Evolutionary conservation across 2,329 filamentous ascomycete genomes (phyloP), one percentile per base, ranked within the genome.

Genomic region (Fusarium longipes): DNA sequence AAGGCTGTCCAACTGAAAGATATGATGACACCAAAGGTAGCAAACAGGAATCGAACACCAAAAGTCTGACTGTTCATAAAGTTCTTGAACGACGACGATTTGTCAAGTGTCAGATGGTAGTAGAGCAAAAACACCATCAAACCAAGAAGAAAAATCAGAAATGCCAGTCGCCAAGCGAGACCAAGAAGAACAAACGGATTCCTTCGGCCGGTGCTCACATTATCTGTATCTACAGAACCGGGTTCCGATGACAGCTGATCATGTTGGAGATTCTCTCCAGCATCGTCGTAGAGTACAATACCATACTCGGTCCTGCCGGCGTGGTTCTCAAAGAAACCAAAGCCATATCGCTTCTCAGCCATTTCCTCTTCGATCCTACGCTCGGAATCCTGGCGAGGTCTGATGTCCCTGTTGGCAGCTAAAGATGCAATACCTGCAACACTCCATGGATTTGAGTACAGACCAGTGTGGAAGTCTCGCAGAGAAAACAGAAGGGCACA

Each of bases 21-120:
- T 9, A 81, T 77, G 6, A 75, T 67, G 6, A 83, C 81, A 10
- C 81, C 82, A 5, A 82, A 59, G 1, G 74, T 70, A 11, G 82
- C 80, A 56, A 82, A 78, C 12, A 83, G 63, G 57, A 84, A 83
- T 12, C 82, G 75, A 5, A 81, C 77, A 4, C 81, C 81, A 55
- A 83, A 82, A 1, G 72, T 76, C 63, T 82, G 77, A 20, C 76
- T 75, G 22, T 81, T 78, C 74, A 83, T 74, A 77, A 63, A 82
- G 78, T 17, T 68, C 65, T 60, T 79, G 76, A 60, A 83, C 76
- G 33, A 47, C 9, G 61, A 69, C n/a, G 60, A 22, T 59, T 70
- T 30, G 61, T 74, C 38, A 20, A 70, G 77, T 40, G 68, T 81
- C 68, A 72, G 55, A 24, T 69, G 67, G 57, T 82, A 83, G 52